Evolutionary conservation across 2,329 filamentous ascomycete species (phyloP).

Genomic region (Drechslerella coelobrocha): DNA sequence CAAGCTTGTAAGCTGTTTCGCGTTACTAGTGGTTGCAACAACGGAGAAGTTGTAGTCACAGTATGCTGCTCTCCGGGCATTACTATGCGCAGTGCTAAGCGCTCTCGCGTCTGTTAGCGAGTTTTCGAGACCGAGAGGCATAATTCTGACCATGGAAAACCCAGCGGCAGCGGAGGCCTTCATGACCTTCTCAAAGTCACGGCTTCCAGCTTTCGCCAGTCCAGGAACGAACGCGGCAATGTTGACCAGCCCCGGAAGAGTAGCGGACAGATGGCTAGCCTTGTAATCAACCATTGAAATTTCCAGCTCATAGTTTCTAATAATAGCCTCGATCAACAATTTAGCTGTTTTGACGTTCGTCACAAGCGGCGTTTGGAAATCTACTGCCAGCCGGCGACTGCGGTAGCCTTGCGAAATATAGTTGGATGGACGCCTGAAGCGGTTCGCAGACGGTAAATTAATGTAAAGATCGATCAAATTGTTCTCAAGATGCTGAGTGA

Average conservation of each 20-base stretch:
- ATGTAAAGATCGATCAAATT: conserved; percentile 99
- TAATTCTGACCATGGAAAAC: conserved; percentile 80
- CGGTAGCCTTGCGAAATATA: conserved; percentile 99
- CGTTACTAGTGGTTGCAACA: conserved; percentile 74
- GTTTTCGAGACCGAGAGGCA: conserved; percentile 75
- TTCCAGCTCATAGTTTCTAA: conserved; percentile 83
- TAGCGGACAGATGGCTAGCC: conserved; percentile 79
- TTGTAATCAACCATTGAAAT: conserved; percentile 87
- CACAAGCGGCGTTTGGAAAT: conserved; percentile 94
- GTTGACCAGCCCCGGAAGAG: conserved; percentile 78
- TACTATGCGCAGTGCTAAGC: conserved; percentile 75
- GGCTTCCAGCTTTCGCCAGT: conserved; percentile 69
- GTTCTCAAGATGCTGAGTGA: conserved; percentile 95
- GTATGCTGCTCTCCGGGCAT: conserved; percentile 70
- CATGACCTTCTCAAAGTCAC: conserved; percentile 73
- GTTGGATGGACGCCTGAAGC: conserved; percentile 93
- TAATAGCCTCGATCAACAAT: conserved; percentile 91
- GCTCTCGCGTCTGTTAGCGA: conserved; percentile 75
- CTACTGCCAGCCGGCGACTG: conserved; percentile 95
- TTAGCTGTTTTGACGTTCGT: conserved; percentile 99
- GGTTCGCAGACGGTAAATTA: conserved; percentile 98
- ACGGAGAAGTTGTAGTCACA: conserved; percentile 84
- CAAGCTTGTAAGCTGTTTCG: conserved; percentile 75
- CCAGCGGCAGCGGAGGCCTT: conserved; percentile 76
- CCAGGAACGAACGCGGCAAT: conserved; percentile 81